phyloP scores from a whole-genome alignment of 75 land plant species.

The Picea glauca region DNA sequence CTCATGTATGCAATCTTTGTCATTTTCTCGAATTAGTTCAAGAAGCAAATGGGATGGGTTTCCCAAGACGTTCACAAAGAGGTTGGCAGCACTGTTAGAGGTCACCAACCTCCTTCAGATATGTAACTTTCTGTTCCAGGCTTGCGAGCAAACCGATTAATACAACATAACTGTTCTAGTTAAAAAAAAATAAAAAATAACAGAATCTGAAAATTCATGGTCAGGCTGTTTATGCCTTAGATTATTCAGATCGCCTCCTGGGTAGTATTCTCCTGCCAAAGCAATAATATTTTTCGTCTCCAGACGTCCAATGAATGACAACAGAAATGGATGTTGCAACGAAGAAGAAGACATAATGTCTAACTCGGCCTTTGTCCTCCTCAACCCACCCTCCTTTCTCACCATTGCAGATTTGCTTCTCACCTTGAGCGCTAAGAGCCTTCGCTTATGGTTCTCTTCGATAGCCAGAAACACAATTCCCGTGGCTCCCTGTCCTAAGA shows the following conservation, averaged over 20 bases:
- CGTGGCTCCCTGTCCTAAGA: conserved; percentile 1
- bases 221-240: conserved; percentile 65
- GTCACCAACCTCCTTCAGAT: too few relatives aligned
- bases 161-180: too few relatives aligned
- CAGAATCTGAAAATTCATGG: conserved; percentile 59
- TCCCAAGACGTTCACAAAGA: too few relatives aligned
- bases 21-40: too few relatives aligned
- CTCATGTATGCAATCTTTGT: too few relatives aligned
- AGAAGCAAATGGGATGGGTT: too few relatives aligned
- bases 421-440: neutral
- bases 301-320: conserved; percentile 35
- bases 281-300: conserved; percentile 32
- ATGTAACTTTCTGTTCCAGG: too few relatives aligned
- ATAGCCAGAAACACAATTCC: neutral
- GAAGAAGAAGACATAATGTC: neutral
- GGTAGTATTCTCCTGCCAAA: conserved; percentile 38
- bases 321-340: conserved; percentile 61
- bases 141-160: too few relatives aligned
- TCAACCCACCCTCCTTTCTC: neutral
- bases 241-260: conserved; percentile 80
- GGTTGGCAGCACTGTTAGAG: too few relatives aligned
- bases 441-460: neutral
- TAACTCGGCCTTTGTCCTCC: neutral
- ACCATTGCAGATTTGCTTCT: neutral
- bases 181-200: too few relatives aligned